These are phyloP conservation scores for Agaricales sp. DNA, from an alignment of 1,284 basidiomycete genomes.

Conservation along the genomic window DNA sequence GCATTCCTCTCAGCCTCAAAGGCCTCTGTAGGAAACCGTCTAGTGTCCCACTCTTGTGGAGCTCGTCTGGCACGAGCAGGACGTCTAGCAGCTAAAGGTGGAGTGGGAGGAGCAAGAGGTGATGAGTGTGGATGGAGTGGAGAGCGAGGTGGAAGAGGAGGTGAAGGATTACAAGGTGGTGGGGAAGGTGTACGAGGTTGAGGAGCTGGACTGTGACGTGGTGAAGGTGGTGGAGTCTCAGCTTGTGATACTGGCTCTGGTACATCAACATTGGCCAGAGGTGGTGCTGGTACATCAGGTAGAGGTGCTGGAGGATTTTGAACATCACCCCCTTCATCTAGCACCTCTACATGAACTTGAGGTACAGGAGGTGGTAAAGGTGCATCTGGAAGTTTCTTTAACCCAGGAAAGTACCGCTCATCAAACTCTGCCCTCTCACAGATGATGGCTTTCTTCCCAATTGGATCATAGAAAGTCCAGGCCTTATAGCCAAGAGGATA, in stretches of 20 bases:
- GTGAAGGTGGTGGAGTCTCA: not conserved
- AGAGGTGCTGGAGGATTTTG: not conserved
- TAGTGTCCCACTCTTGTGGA: too few relatives aligned
- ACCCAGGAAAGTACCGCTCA: conserved; percentile 1
- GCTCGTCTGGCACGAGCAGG: too few relatives aligned
- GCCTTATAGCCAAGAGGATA: conserved; percentile 12
- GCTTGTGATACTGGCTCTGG: too few relatives aligned
- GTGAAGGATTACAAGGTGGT: not conserved
- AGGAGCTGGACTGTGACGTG: not conserved
- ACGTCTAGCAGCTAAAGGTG: too few relatives aligned
- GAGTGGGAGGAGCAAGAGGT: too few relatives aligned
- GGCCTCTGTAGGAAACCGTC: too few relatives aligned
- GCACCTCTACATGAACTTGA: too few relatives aligned
- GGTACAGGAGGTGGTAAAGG: not conserved
- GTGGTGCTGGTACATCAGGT: not conserved
- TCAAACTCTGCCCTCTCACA: conserved; percentile 1
- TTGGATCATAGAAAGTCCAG: not conserved
- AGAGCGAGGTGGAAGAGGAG: not conserved
- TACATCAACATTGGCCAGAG: too few relatives aligned
- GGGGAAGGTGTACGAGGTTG: not conserved
- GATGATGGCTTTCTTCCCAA: not conserved
- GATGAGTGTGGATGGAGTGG: too few relatives aligned
- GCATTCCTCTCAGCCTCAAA: too few relatives aligned
- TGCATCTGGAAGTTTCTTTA: not conserved
- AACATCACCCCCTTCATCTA: too few relatives aligned